Base-by-base conservation (phyloP, 257 asterid species). In the Haberlea rhodopensis region DNA sequence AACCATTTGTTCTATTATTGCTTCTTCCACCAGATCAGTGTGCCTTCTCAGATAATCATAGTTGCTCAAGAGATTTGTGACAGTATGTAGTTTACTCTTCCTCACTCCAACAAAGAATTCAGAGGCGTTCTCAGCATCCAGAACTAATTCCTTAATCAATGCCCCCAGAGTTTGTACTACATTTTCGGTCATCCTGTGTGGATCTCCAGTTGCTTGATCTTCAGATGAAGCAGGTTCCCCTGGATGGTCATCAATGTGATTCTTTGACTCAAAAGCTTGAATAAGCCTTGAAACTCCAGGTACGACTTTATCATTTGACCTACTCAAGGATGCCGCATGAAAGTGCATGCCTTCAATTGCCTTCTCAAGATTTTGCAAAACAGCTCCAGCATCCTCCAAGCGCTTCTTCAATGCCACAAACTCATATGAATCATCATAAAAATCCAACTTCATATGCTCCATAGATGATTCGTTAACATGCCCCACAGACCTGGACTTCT, bases 281-380 rank as follows among this genome's bases (percentile, higher is more conserved):
- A 89, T 89, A 78, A 91, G 87, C 75, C 73, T 82, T 48, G 96
- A 91, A 63, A 91, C 92, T 78, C 84, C 88, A 71, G 91, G 75
- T 40, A 25, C 85, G 32, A 60, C 69, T 75, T 82, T 80, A 62
- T 75, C 81, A 58, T 63, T 75, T 9, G 90, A 80, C 62, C 67
- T 79, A 60, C 80, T 73, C 74, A 74, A 74, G 63, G 88, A 84
- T 64, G 78, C 75, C 10, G 76, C 75, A 34, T 80, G 80, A 57
- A 69, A 48, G 72, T 79, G 85, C 88, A 91, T 71, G 21, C 54
- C 74, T 57, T 82, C 95, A 75, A 84, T 52, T 71, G 87, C 90
- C 69, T 76, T 80, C 70, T 89, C 97, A 78, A 92, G 91, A 71
- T 80, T 67, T 71, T 72, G 80, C 82, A 92, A 57, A 23, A 74